phyloP scores from a whole-genome alignment of 2,329 filamentous ascomycete genomes.

The Neurospora sp. region DNA sequence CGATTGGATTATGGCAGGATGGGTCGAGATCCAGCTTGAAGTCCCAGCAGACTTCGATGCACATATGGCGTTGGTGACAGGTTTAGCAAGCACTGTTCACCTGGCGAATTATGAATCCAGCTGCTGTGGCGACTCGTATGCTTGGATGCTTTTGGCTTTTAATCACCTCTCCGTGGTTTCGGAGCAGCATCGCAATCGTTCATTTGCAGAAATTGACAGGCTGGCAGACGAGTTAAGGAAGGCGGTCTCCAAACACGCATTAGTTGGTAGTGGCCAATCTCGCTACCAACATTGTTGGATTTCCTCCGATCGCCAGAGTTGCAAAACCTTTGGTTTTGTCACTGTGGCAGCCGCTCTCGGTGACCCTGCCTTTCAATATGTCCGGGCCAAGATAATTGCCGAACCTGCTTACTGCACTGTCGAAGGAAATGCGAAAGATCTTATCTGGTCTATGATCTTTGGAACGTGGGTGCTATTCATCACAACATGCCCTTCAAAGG shows the following conservation, averaged over 20 bases:
- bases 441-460: background rate
- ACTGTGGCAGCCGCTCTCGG: background rate
- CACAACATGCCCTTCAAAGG: too few species aligned
- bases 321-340: background rate
- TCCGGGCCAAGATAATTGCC: background rate
- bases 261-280: background rate
- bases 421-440: background rate
- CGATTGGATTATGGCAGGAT: conserved; percentile 6
- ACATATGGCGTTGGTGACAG: background rate
- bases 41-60: background rate
- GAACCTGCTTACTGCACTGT: background rate
- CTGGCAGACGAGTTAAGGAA: background rate
- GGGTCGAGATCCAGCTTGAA: background rate
- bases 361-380: too few species aligned
- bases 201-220: background rate
- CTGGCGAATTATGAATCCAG: background rate
- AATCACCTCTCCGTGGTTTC: background rate
- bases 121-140: background rate
- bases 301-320: background rate
- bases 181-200: background rate
- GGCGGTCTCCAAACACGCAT: background rate
- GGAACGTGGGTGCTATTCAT: too few species aligned
- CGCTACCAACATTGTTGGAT: background rate
- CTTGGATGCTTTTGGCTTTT: background rate
- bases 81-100: background rate